These are phyloP conservation scores for Thuidium tamariscinum DNA, from an alignment of 225 moss, liverwort and hornwort genomes.

Conservation along the genomic window DNA sequence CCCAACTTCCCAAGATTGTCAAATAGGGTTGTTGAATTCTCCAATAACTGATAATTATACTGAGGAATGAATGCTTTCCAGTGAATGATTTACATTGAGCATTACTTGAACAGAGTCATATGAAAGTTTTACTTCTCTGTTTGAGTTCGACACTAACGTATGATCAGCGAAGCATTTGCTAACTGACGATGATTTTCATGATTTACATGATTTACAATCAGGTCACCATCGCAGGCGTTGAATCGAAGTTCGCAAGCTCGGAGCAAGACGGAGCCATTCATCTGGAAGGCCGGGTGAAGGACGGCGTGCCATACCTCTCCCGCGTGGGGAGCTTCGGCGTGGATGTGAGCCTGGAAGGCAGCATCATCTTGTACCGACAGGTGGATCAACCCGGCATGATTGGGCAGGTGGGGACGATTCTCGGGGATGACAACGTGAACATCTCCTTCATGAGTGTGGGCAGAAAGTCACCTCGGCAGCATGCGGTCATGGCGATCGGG, in stretches of 20 bases:
- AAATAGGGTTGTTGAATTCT: background rate
- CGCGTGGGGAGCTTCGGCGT: conserved; percentile 63
- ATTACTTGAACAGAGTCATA: background rate
- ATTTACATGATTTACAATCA: background rate
- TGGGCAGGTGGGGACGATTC: conserved; percentile 67
- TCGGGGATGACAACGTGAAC: conserved; percentile 76
- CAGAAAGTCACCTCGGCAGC: conserved; percentile 56
- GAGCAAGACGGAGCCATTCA: conserved; percentile 44
- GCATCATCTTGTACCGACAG: conserved; percentile 80
- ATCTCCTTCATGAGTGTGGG: conserved; percentile 98
- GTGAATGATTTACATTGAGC: background rate
- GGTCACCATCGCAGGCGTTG: conserved; percentile 34
- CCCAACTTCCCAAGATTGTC: background rate
- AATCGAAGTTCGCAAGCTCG: conserved; percentile 61
- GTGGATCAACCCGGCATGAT: conserved; percentile 97
- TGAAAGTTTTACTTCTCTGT: background rate
- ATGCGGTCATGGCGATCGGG: conserved; percentile 83
- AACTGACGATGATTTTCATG: too few species aligned
- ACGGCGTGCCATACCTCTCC: conserved; percentile 51
- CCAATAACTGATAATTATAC: background rate
- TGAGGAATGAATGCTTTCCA: background rate
- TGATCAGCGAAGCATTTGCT: background rate
- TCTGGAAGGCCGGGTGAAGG: conserved; percentile 71
- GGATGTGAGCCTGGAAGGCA: conserved; percentile 67
- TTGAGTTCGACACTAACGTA: background rate